Evolutionary conservation across 768 basidiomycete genomes (phyloP), one percentile per base, ranked within the genome.

Genomic region (Pleurotus platypus): DNA sequence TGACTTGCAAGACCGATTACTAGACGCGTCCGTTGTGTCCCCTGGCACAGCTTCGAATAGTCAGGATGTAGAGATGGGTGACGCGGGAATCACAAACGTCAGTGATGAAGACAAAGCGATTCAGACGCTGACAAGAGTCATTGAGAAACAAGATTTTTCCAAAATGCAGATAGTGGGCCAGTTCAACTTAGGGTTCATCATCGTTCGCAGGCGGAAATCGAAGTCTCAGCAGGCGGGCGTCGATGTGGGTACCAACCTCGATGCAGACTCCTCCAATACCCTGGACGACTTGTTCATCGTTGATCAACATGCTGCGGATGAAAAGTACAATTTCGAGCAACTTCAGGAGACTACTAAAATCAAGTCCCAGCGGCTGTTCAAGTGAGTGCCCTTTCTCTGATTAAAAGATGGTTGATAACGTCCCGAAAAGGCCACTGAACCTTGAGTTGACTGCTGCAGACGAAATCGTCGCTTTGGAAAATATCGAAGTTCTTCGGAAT

Each of bases 281-380:
- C 75, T 84, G 72, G 95, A 98, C 66, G 96, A 99, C 64, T 75
- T 99, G 42, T 98, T 98, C 72, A 94, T 99, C 60, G 82, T 98
- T 15, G 96, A 98, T 64, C 96, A 98, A 67, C 96, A 98, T 70
- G 96, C 96, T 4, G 87, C 92, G 4, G 97, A 99, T 70, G 97
- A 98, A 72, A 98, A 98, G 74, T 98, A 92, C 72, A 98, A 98
- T 68, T 98, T 98, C 67, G 97, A 98, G 76, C 90, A 83, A 1
- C 72, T 98, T 57, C 96, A 98, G 69, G 79, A 83, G 61, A 93
- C 86, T n/a, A 98, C 95, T 9, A 81, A 80, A 51, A 94, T 99
- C 57, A 82, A 90, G 62, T 91, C 90, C 2, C 96, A 98, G 64
- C 84, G 76, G 59, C 75, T 98, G 3, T 83, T 96, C 68, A 79